These are phyloP conservation scores for Paramecium caudatum DNA, from an alignment of 73 alveolate genomes.

Conservation along the genomic window DNA sequence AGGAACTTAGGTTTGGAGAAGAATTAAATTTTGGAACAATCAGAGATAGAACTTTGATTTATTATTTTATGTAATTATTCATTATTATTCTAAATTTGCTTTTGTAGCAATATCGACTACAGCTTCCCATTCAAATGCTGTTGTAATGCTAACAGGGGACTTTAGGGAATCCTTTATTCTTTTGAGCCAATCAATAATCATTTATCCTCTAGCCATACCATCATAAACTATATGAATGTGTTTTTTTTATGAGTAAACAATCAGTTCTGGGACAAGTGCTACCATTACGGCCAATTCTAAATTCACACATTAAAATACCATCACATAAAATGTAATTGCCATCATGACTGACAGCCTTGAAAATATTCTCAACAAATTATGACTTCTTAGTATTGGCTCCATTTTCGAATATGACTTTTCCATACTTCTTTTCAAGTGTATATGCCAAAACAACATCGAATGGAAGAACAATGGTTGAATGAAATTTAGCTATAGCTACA, in stretches of 20 bases:
- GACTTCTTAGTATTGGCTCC: slow-evolving; percentile 33
- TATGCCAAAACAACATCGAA: slow-evolving; percentile 55
- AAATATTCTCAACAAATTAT: neutral
- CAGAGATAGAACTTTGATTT: neutral
- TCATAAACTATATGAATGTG: slow-evolving; percentile 29
- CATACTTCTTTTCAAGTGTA: neutral
- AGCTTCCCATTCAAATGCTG: slow-evolving; percentile 41
- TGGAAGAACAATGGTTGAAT: slow-evolving; percentile 13
- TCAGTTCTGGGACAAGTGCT: slow-evolving; percentile 21
- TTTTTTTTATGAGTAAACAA: neutral
- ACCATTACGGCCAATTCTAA: slow-evolving; percentile 63
- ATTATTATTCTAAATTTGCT: slow-evolving; percentile 17
- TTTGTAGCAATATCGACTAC: neutral
- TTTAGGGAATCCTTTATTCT: neutral
- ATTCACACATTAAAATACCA: neutral
- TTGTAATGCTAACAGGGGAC: slow-evolving; percentile 3
- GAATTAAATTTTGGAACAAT: neutral
- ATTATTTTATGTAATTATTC: neutral
- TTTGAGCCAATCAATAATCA: slow-evolving; percentile 38
- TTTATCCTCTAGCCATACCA: slow-evolving; percentile 62
- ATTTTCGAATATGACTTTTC: slow-evolving; percentile 4
- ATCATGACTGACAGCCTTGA: slow-evolving; percentile 22
- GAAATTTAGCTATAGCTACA: neutral
- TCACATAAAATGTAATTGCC: slow-evolving; percentile 30
- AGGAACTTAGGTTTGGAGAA: neutral